Evolutionary conservation across 2,329 filamentous ascomycete species (phyloP).

Genomic region (Colletotrichum higginsianum): DNA sequence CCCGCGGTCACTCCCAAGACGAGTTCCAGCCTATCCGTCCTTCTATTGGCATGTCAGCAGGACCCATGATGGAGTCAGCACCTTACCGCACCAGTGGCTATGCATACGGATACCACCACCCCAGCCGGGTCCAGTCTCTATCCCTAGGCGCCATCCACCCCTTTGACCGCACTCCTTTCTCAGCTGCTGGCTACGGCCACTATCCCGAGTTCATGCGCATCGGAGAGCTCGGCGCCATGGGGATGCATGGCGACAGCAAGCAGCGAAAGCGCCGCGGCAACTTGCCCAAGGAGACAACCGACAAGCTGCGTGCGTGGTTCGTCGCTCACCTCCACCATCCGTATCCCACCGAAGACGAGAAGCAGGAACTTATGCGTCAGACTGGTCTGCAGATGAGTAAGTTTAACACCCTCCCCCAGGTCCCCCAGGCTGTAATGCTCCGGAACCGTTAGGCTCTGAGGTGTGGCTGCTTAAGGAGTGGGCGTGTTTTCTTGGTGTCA

Average conservation of each 20-base stretch:
- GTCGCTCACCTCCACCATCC: slow-evolving; percentile 82
- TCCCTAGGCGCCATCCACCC: slow-evolving; percentile 60
- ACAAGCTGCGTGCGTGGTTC: slow-evolving; percentile 86
- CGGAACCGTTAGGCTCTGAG: slow-evolving; percentile 10
- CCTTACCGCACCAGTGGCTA: slow-evolving; percentile 54
- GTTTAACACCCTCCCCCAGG: slow-evolving; percentile 51
- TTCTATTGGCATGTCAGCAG: slow-evolving; percentile 47
- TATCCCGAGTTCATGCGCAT: slow-evolving; percentile 62
- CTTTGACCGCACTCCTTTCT: slow-evolving; percentile 62
- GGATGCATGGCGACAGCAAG: slow-evolving; percentile 61
- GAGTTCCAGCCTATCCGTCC: slow-evolving; percentile 52
- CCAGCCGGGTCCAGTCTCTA: slow-evolving; percentile 61
- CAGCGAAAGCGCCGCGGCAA: slow-evolving; percentile 82
- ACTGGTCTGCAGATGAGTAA: slow-evolving; percentile 85
- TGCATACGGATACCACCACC: slow-evolving; percentile 59
- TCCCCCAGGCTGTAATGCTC: background rate
- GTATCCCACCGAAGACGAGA: slow-evolving; percentile 85
- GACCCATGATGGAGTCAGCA: slow-evolving; percentile 51
- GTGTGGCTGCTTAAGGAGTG: background rate
- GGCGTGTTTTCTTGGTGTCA: slow-evolving; percentile 23
- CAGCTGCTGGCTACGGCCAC: slow-evolving; percentile 57
- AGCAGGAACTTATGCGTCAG: slow-evolving; percentile 82
- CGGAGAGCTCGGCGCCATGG: slow-evolving; percentile 56
- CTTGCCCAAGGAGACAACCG: slow-evolving; percentile 90
- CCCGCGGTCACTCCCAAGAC: slow-evolving; percentile 54